These are phyloP conservation scores for Hypoxylon sp. DNA, from an alignment of 2,329 filamentous ascomycete genomes.

Conservation along the genomic window DNA sequence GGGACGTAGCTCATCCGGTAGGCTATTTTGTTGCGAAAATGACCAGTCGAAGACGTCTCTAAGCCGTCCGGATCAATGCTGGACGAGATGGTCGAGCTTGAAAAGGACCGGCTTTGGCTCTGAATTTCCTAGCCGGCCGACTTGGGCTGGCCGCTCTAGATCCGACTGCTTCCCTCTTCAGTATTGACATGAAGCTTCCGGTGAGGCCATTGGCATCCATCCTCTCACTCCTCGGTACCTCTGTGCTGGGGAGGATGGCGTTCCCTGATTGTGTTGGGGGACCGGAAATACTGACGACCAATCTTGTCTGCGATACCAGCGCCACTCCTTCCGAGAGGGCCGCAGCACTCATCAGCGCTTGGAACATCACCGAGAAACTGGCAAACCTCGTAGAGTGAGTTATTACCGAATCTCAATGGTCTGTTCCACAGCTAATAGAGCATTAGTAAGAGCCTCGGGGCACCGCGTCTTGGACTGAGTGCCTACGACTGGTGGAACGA, in stretches of 20 bases:
- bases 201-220: constrained; percentile 7
- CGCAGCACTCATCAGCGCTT: constrained; percentile 47
- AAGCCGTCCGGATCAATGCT: not conserved
- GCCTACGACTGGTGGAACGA: constrained; percentile 72
- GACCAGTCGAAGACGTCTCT: constrained; percentile 9
- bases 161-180: not conserved
- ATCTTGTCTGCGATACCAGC: constrained; percentile 50
- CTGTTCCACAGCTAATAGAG: constrained; percentile 29
- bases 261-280: constrained; percentile 52
- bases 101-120: constrained; percentile 7
- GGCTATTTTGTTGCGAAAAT: constrained; percentile 26
- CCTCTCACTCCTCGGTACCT: constrained; percentile 33
- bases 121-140: too few relatives aligned
- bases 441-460: constrained; percentile 56
- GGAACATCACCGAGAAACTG: constrained; percentile 52
- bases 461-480: constrained; percentile 66
- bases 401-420: not conserved
- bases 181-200: constrained; percentile 9
- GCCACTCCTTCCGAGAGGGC: constrained; percentile 49
- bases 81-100: constrained; percentile 1
- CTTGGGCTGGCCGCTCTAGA: not conserved
- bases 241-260: constrained; percentile 33
- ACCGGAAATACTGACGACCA: constrained; percentile 48
- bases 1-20: constrained; percentile 25
- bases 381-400: constrained; percentile 51